Conservation (phyloP, 441 rosid genomes). For the Corymbia calophylla region DNA sequence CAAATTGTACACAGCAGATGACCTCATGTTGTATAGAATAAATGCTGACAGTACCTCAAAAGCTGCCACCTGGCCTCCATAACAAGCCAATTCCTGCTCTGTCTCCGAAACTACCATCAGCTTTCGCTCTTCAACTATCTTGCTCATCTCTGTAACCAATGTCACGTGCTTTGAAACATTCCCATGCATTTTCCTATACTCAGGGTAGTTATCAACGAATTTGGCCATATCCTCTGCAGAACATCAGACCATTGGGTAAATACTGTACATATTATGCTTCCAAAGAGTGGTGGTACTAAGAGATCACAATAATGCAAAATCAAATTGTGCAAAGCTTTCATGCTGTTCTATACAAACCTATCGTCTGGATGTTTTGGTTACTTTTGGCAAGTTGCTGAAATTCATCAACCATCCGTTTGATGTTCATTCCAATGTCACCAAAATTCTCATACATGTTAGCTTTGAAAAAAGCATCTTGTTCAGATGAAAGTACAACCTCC, state of each 20-base stretch:
- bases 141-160: conserved; percentile 99
- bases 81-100: conserved; percentile 97
- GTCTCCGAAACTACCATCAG: conserved; percentile 94
- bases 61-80: conserved; percentile 96
- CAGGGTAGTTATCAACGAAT: conserved; percentile 93
- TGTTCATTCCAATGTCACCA: conserved; percentile 96
- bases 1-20: not conserved
- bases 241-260: conserved; percentile 15
- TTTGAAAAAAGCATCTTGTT: conserved; percentile 88
- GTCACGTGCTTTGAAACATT: conserved; percentile 96
- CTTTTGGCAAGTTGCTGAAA: conserved; percentile 96
- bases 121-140: conserved; percentile 85
- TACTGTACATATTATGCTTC: not conserved
- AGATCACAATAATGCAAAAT: not conserved
- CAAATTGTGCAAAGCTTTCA: not conserved
- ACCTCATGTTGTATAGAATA: not conserved
- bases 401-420: conserved; percentile 94
- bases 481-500: conserved; percentile 96
- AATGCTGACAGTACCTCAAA: conserved; percentile 57
- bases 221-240: conserved; percentile 97
- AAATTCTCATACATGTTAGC: conserved; percentile 88
- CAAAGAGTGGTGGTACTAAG: not conserved
- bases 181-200: conserved; percentile 96
- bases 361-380: conserved; percentile 85
- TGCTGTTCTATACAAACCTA: conserved; percentile 48